These are phyloP conservation scores for Nakaseomyces glabratus DNA, from an alignment of 1,139 yeast species.

Conservation along the genomic window DNA sequence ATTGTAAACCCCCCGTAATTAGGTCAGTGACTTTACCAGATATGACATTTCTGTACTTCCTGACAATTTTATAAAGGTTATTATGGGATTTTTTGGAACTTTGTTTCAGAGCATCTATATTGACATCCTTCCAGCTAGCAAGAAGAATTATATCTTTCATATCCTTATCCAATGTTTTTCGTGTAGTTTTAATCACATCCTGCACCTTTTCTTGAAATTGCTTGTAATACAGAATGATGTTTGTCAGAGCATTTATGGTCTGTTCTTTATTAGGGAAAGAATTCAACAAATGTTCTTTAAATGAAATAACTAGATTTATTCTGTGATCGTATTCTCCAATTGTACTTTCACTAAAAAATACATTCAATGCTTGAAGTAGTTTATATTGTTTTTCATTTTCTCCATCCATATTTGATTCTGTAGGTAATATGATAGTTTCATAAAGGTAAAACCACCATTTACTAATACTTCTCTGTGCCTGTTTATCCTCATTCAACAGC, in stretches of 20 bases:
- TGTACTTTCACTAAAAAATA: slow-evolving; percentile 67
- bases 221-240: slow-evolving; percentile 54
- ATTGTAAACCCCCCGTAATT: slow-evolving; percentile 53
- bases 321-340: slow-evolving; percentile 64
- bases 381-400: slow-evolving; percentile 32
- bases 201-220: slow-evolving; percentile 50
- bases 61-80: slow-evolving; percentile 69
- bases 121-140: slow-evolving; percentile 97
- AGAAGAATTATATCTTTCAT: slow-evolving; percentile 74
- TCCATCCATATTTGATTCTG: slow-evolving; percentile 27
- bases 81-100: slow-evolving; percentile 86
- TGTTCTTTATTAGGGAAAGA: slow-evolving; percentile 19
- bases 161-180: slow-evolving; percentile 61
- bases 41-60: slow-evolving; percentile 67
- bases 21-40: slow-evolving; percentile 44
- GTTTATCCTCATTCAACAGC: slow-evolving; percentile 56
- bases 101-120: slow-evolving; percentile 85
- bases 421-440: slow-evolving; percentile 48
- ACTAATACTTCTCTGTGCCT: slow-evolving; percentile 47
- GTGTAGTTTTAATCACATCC: slow-evolving; percentile 39
- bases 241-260: slow-evolving; percentile 41
- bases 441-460: slow-evolving; percentile 89
- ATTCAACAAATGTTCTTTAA: slow-evolving; percentile 42
- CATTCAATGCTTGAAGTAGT: slow-evolving; percentile 60
- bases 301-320: slow-evolving; percentile 51